Conservation (phyloP, 164 flowering plant genomes). For the Dillenia turbinata region DNA sequence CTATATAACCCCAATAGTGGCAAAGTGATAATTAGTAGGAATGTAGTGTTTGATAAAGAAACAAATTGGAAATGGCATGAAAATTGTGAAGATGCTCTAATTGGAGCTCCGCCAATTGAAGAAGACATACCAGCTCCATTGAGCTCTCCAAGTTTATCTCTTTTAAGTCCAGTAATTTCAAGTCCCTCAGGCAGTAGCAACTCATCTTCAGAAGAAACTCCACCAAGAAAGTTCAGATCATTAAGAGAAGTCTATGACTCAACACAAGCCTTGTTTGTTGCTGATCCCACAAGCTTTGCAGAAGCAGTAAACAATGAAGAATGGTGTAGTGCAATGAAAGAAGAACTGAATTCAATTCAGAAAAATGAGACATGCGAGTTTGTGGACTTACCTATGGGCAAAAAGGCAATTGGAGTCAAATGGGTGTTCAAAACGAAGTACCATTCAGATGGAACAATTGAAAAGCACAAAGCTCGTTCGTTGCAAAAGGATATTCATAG, state of each 20-base stretch:
- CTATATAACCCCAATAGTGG: conserved; percentile 1
- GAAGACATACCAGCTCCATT: background rate
- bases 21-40: background rate
- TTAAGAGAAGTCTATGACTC: background rate
- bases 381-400: conserved; percentile 2
- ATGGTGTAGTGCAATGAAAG: background rate
- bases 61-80: conserved; percentile 3
- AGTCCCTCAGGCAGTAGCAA: background rate
- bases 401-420: background rate
- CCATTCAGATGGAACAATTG: background rate
- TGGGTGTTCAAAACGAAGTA: conserved; percentile 6
- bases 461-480: conserved; percentile 10
- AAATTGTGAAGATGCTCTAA: too few species aligned
- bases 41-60: conserved; percentile 1
- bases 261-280: background rate
- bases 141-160: background rate
- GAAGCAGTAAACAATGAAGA: background rate
- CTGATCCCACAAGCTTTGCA: conserved; percentile 3
- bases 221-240: background rate
- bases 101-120: background rate
- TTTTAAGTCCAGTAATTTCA: background rate
- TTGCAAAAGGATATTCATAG: conserved; percentile 1
- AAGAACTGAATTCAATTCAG: background rate
- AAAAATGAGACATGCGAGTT: conserved; percentile 10
- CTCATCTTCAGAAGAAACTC: background rate